Base-by-base conservation (phyloP, 2,329 filamentous ascomycete species). In the Talaromyces piceae region DNA sequence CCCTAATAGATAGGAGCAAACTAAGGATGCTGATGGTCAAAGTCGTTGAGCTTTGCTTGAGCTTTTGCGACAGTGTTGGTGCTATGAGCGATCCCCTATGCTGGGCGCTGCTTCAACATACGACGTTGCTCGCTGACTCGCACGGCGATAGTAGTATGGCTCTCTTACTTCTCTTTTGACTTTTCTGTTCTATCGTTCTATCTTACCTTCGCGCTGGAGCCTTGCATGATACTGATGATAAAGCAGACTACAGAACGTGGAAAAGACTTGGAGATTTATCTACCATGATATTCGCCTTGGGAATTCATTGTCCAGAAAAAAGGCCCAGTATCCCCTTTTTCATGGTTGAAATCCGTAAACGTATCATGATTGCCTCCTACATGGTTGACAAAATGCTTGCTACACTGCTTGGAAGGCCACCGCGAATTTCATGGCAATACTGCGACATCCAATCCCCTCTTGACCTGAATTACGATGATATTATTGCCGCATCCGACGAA, bases 341-440 rank as follows among this genome's bases (percentile, higher is more conserved):
- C 16, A 52, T 75, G 0, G 49, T 54, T 0, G 61, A 72, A 25
- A 55, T 73, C 1, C 62, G 72, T 12, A 63, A 63, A 30, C 58
- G 63, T 2, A 59, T 62, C 1, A 73, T 75, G 56, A 64, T 66
- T 1, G 63, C 64, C 1, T 64, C 66, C 4, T 76, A 73, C 49
- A 66, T 67, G 0, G 63, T 67, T 0, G 74, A 76, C 54, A 76
- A 75, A 51, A 70, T 69, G 23, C 55, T 75, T 2, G 68, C 72
- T 0, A 69, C 75, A 2, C 74, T 75, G 30, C 63, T 76, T 2
- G 74, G 73, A 2, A 66, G 74, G 1, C 74, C 74, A 0, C 71
- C 72, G 3, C 65, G 72, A 3, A 69, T 76, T 5, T 61, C 62
- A 22, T 60, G 63, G 30, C 63, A 63, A 18, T 73, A 67, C 49